A percentile compares a stretch with the other conserved stretches of the same genome.
These are phyloP conservation scores for Arctium lappa DNA, from an alignment of 129 eudicot species.

Conservation along the genomic window DNA sequence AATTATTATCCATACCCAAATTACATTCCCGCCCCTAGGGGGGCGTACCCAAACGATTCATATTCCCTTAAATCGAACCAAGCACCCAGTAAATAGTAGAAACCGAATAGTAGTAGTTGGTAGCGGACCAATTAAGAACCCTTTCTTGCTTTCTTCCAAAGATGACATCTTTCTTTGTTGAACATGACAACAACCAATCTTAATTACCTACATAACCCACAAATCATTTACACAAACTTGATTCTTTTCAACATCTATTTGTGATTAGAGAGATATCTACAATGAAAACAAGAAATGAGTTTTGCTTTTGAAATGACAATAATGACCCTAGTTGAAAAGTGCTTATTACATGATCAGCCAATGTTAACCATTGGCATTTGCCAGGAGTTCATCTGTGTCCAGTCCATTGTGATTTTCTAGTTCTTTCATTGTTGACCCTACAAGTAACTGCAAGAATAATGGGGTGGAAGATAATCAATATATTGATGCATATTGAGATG, in stretches of 20 bases:
- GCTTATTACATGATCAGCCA: not conserved
- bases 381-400: slow-evolving; percentile 25
- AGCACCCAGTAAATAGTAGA: not conserved
- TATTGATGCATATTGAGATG: not conserved
- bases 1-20: too few species aligned
- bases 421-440: slow-evolving; percentile 50
- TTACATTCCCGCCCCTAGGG: too few species aligned
- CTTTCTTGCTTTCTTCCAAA: not conserved
- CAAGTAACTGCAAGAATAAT: slow-evolving; percentile 49
- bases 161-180: not conserved
- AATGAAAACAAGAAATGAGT: slow-evolving; percentile 14
- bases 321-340: slow-evolving; percentile 13
- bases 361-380: slow-evolving; percentile 27
- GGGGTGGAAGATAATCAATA: not conserved
- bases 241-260: not conserved
- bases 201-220: not conserved
- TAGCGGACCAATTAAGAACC: not conserved
- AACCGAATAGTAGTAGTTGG: too few species aligned
- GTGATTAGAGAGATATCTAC: slow-evolving; percentile 21
- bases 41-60: not conserved
- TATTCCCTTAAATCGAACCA: not conserved
- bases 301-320: slow-evolving; percentile 16
- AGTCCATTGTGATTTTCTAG: slow-evolving; percentile 34
- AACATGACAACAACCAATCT: not conserved
- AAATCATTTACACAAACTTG: not conserved